Evolutionary conservation across 73 alveolate genomes (phyloP).

Genomic region (Paramecium octaurelia): DNA sequence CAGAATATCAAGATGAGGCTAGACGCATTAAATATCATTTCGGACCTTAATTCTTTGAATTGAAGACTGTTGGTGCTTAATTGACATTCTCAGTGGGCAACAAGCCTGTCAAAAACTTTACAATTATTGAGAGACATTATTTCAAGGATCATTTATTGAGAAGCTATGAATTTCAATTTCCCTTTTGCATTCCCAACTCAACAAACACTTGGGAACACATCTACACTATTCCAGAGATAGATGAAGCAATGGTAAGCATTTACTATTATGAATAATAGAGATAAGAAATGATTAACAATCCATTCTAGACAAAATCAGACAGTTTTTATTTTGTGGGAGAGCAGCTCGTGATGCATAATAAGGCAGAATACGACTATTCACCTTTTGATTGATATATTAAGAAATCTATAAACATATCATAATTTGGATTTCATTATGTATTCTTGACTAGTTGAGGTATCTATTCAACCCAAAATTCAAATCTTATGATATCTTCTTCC

Average conservation of each 20-base stretch:
- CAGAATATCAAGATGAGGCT: constrained; percentile 73
- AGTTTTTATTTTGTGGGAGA: constrained; percentile 95
- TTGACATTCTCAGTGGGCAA: constrained; percentile 79
- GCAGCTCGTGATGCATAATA: constrained; percentile 93
- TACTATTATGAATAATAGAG: background rate
- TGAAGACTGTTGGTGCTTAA: constrained; percentile 80
- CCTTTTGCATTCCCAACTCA: constrained; percentile 95
- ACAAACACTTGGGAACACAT: constrained; percentile 96
- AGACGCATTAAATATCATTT: constrained; percentile 87
- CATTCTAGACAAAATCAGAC: constrained; percentile 95
- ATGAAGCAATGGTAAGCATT: constrained; percentile 61
- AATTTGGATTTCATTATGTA: background rate
- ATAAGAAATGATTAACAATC: constrained; percentile 82
- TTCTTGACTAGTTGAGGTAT: background rate
- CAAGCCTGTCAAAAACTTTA: constrained; percentile 83
- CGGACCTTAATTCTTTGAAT: constrained; percentile 87
- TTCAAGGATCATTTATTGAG: constrained; percentile 79
- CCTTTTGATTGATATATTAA: constrained; percentile 50
- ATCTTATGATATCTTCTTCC: background rate
- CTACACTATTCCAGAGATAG: constrained; percentile 84
- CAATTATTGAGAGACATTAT: constrained; percentile 94
- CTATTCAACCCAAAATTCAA: constrained; percentile 33
- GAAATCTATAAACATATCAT: background rate
- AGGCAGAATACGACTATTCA: constrained; percentile 93
- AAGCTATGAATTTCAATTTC: constrained; percentile 85